Evolutionary conservation across 352 stramenopile species (phyloP).

Genomic region (Phytophthora ramorum): DNA sequence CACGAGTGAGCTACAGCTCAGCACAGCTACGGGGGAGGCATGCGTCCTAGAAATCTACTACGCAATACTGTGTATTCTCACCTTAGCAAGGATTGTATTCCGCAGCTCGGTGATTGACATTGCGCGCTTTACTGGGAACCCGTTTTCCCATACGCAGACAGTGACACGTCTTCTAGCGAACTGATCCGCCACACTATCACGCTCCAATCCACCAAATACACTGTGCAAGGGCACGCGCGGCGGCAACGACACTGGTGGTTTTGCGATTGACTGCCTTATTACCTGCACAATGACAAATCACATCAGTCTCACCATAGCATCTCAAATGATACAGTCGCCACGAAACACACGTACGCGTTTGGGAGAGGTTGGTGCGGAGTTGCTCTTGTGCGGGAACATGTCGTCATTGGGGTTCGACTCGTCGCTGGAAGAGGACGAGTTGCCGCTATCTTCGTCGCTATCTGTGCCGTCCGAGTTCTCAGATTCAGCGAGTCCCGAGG

Average conservation of each 20-base stretch:
- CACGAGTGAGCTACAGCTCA: conserved; percentile 7
- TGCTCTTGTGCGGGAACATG: conserved; percentile 47
- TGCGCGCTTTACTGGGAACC: conserved; percentile 67
- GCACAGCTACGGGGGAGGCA: background rate
- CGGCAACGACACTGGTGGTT: conserved; percentile 39
- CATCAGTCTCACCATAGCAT: conserved; percentile 15
- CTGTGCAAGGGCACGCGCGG: conserved; percentile 33
- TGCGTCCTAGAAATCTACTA: background rate
- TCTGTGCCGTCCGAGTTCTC: conserved; percentile 82
- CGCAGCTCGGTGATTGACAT: conserved; percentile 86
- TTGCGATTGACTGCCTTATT: conserved; percentile 18
- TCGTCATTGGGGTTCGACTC: conserved; percentile 51
- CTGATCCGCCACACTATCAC: conserved; percentile 48
- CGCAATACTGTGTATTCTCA: conserved; percentile 27
- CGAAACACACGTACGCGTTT: conserved; percentile 36
- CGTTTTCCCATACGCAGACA: conserved; percentile 83
- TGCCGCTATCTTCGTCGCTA: conserved; percentile 79
- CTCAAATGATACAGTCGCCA: background rate
- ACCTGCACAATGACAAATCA: conserved; percentile 12
- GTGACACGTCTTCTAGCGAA: conserved; percentile 73
- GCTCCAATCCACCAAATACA: conserved; percentile 28
- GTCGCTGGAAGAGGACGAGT: conserved; percentile 79
- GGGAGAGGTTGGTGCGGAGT: conserved; percentile 30
- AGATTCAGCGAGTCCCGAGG: conserved; percentile 69
- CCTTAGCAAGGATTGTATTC: conserved; percentile 81